A percentile compares a stretch with the other conserved stretches of the same genome.
These are phyloP conservation scores for Paramecium pentaurelia DNA, from an alignment of 73 alveolate species.

Conservation along the genomic window DNA sequence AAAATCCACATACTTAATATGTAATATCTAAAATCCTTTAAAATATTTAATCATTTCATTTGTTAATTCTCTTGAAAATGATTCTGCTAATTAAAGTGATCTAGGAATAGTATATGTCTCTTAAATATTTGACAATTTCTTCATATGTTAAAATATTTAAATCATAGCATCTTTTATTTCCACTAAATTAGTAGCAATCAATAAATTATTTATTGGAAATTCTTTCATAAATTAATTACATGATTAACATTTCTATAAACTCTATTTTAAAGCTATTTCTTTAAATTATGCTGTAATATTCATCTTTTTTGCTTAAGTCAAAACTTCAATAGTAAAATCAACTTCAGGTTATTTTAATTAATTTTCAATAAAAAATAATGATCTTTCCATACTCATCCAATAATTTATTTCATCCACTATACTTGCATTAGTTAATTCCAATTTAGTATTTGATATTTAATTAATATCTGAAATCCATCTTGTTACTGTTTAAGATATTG, in stretches of 20 bases:
- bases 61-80: constrained; percentile 83
- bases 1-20: constrained; percentile 67
- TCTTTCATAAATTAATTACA: constrained; percentile 87
- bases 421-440: constrained; percentile 76
- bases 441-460: constrained; percentile 44
- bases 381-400: constrained; percentile 85
- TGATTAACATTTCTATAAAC: constrained; percentile 75
- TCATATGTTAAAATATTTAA: constrained; percentile 74
- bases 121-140: constrained; percentile 55
- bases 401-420: constrained; percentile 91
- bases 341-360: constrained; percentile 45
- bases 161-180: constrained; percentile 72
- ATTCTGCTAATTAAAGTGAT: constrained; percentile 78
- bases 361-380: constrained; percentile 63
- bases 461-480: constrained; percentile 89
- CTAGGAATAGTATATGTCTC: constrained; percentile 75
- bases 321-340: constrained; percentile 50
- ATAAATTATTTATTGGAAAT: constrained; percentile 81
- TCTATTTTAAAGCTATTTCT: constrained; percentile 80
- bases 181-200: constrained; percentile 78
- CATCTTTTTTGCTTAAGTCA: constrained; percentile 77
- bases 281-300: constrained; percentile 80
- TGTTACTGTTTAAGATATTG: constrained; percentile 64
- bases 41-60: constrained; percentile 76
- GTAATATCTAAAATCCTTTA: constrained; percentile 59